Conservation (phyloP, 2,329 filamentous ascomycete genomes). For the Pestalotiopsis sp. region DNA sequence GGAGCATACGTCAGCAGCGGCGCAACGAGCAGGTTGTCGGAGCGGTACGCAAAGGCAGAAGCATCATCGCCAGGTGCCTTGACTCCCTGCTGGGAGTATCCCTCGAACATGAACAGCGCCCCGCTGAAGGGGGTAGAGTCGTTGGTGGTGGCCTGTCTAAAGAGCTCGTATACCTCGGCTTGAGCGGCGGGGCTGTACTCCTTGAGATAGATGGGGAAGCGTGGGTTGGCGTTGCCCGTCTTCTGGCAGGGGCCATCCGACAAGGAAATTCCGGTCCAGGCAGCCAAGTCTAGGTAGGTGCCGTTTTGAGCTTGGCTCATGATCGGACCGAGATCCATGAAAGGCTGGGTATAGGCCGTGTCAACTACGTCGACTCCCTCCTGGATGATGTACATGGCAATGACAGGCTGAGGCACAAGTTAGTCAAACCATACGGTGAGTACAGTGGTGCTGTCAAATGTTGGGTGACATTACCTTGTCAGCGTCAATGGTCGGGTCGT, state of each 20-base stretch:
- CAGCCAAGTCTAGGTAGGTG: neutral
- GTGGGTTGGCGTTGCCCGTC: neutral
- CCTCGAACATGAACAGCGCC: slow-evolving; percentile 9
- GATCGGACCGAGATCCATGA: slow-evolving; percentile 1
- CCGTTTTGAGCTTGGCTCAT: neutral
- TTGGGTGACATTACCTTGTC: slow-evolving; percentile 1
- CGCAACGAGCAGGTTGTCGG: slow-evolving; percentile 23
- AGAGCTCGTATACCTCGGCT: slow-evolving; percentile 8
- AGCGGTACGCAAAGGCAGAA: slow-evolving; percentile 10
- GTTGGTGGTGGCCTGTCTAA: neutral
- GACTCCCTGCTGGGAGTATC: slow-evolving; percentile 10
- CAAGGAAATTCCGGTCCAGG: neutral
- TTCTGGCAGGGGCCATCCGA: neutral
- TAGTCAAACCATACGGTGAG: neutral
- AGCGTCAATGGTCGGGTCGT: slow-evolving; percentile 9
- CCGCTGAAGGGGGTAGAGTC: neutral
- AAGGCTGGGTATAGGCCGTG: neutral
- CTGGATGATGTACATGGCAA: slow-evolving; percentile 10
- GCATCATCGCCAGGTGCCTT: neutral
- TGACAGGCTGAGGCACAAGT: neutral
- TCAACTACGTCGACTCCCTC: slow-evolving; percentile 7
- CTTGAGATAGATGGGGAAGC: slow-evolving; percentile 12
- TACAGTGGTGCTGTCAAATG: neutral
- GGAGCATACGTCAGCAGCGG: slow-evolving; percentile 41
- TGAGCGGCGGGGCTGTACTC: slow-evolving; percentile 6